phyloP scores from a whole-genome alignment of 805 yeast species.

The Suhomyces sp. region DNA sequence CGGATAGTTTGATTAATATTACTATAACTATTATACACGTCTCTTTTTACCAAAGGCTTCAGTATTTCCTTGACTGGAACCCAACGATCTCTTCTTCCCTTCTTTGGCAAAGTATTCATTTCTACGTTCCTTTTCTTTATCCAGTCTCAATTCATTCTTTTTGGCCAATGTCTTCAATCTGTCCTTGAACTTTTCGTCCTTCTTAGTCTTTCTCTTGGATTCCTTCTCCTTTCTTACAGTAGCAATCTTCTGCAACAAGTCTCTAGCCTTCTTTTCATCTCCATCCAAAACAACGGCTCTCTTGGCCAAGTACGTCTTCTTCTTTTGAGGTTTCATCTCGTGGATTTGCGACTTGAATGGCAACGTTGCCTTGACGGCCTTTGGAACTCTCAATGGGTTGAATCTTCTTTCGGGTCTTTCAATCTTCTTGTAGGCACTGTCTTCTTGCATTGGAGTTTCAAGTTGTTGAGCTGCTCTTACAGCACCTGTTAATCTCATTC shows the following conservation, averaged over 20 bases:
- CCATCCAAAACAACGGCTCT: conserved; percentile 93
- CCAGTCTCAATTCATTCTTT: conserved; percentile 63
- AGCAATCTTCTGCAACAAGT: conserved; percentile 80
- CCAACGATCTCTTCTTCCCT: conserved; percentile 60
- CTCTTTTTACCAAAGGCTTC: conserved; percentile 37
- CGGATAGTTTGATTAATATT: neutral
- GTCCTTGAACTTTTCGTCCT: conserved; percentile 71
- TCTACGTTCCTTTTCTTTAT: conserved; percentile 80
- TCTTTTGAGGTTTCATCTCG: conserved; percentile 83
- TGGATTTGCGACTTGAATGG: conserved; percentile 93
- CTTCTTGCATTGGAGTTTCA: conserved; percentile 57
- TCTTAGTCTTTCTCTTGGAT: conserved; percentile 68
- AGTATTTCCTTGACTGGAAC: conserved; percentile 29
- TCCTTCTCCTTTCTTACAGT: conserved; percentile 87
- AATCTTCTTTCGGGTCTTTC: conserved; percentile 84
- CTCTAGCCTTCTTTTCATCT: conserved; percentile 90
- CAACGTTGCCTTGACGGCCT: conserved; percentile 65
- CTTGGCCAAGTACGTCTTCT: conserved; percentile 75
- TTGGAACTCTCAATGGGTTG: conserved; percentile 87
- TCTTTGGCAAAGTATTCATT: conserved; percentile 78
- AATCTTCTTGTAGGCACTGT: conserved; percentile 61
- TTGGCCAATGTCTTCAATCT: conserved; percentile 75
- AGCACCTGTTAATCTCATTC: conserved; percentile 94
- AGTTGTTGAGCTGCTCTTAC: conserved; percentile 75
- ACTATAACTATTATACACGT: conserved; percentile 19